phyloP scores from a whole-genome alignment of 2,329 filamentous ascomycete species.

The Alternaria consortialis region DNA sequence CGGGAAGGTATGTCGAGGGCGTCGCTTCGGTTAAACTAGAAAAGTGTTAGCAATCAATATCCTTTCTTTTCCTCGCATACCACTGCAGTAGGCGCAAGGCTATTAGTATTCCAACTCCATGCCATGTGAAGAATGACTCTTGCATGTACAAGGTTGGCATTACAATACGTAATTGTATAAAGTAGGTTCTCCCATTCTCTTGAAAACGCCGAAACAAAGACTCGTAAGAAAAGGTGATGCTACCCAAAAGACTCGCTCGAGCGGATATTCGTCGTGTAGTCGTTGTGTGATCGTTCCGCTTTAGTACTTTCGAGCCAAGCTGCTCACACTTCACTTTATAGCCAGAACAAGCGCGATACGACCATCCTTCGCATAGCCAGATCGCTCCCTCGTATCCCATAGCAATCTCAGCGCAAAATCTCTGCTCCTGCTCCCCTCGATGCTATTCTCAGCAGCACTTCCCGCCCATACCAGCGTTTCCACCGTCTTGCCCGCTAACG shows the following conservation, averaged over 20 bases:
- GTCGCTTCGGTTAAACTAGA: background rate
- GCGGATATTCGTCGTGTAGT: conserved; percentile 10
- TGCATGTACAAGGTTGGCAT: conserved; percentile 20
- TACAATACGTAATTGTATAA: conserved; percentile 19
- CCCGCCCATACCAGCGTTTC: conserved; percentile 45
- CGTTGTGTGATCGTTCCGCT: conserved; percentile 12
- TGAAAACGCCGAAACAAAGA: conserved; percentile 12
- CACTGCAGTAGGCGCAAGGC: too few species aligned
- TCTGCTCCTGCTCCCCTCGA: background rate
- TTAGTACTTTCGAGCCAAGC: background rate
- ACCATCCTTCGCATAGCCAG: background rate
- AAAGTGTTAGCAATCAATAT: background rate
- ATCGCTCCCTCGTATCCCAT: background rate
- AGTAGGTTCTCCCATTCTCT: conserved; percentile 16
- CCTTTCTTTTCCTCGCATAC: background rate
- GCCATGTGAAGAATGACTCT: background rate
- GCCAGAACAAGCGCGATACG: conserved; percentile 11
- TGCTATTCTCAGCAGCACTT: conserved; percentile 48
- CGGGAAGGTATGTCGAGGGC: background rate
- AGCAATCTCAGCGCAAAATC: background rate
- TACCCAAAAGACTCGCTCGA: conserved; percentile 11
- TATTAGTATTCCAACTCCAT: background rate
- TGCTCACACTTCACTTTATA: background rate
- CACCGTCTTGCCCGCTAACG: conserved; percentile 40
- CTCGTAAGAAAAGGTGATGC: conserved; percentile 13